These are phyloP conservation scores for Sclerotinia subarctica DNA, from an alignment of 2,329 filamentous ascomycete genomes.

Conservation along the genomic window DNA sequence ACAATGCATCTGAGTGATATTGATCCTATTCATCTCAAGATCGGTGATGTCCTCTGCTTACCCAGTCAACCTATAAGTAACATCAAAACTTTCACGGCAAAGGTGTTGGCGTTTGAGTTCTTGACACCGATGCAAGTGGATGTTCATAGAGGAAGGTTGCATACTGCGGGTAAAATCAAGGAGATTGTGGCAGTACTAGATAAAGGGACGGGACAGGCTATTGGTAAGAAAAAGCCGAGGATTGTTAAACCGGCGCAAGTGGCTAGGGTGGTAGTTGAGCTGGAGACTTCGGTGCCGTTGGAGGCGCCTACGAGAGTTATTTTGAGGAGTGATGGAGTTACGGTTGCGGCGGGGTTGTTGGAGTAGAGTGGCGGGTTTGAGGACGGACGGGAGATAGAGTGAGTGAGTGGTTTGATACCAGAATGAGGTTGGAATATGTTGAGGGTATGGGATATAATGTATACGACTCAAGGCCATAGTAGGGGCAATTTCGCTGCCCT, in stretches of 20 bases:
- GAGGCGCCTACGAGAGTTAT: conserved; percentile 80
- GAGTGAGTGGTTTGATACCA: background rate
- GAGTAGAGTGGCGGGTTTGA: conserved; percentile 45
- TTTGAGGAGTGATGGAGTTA: conserved; percentile 74
- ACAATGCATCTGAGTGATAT: conserved; percentile 82
- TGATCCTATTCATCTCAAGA: conserved; percentile 75
- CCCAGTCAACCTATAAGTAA: conserved; percentile 64
- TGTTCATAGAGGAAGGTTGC: conserved; percentile 79
- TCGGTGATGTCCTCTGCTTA: conserved; percentile 84
- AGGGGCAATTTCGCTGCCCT: background rate
- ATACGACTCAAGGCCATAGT: background rate
- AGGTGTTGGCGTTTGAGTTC: conserved; percentile 85
- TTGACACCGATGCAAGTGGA: conserved; percentile 87
- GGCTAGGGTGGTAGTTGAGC: conserved; percentile 71
- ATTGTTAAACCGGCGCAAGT: conserved; percentile 77
- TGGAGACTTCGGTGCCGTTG: conserved; percentile 71
- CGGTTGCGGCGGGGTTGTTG: conserved; percentile 81
- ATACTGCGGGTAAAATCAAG: conserved; percentile 71
- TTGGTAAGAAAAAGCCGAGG: conserved; percentile 75
- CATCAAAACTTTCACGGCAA: conserved; percentile 72
- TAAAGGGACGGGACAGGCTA: conserved; percentile 69
- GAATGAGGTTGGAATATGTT: background rate
- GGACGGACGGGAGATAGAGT: background rate
- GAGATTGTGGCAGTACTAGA: conserved; percentile 72
- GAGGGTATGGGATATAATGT: background rate